Percentiles rank a stretch among this genome's conserved stretches.
phyloP scores from a whole-genome alignment of 31 red algal species.

The Endocladia muricata region DNA sequence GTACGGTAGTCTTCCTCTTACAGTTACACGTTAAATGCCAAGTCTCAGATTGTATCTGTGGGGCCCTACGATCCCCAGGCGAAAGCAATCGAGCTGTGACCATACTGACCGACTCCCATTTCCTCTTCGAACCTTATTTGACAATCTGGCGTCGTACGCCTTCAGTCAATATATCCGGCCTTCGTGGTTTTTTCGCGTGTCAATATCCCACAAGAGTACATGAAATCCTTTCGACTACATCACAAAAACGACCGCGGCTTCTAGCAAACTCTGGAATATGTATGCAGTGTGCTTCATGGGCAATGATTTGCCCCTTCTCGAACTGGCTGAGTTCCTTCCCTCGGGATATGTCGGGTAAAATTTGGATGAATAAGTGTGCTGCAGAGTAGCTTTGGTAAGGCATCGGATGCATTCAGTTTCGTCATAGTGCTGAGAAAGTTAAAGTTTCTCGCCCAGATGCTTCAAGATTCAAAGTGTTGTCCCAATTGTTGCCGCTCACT shows the following conservation, averaged over 20 bases:
- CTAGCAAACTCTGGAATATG: not conserved
- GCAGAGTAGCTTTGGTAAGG: too few species aligned
- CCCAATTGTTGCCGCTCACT: too few species aligned
- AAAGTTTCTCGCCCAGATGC: too few species aligned
- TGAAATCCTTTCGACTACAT: not conserved
- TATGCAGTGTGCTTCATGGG: not conserved
- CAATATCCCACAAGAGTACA: not conserved
- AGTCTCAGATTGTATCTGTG: not conserved
- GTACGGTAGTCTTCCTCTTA: not conserved
- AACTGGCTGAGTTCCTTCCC: not conserved
- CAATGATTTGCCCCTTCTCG: conserved; percentile 1
- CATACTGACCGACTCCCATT: not conserved
- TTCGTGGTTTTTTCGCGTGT: not conserved
- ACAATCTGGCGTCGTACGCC: not conserved
- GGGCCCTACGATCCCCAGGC: not conserved
- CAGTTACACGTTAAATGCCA: not conserved
- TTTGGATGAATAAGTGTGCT: too few species aligned
- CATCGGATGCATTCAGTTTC: too few species aligned
- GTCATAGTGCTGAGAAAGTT: too few species aligned
- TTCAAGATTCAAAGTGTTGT: too few species aligned
- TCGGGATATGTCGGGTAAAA: not conserved
- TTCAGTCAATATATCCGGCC: not conserved
- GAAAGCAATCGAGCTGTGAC: not conserved
- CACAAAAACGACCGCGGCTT: not conserved
- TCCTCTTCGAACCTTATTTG: not conserved